Base-by-base conservation (phyloP, 129 eudicot genomes). In the Heracleum sosnowskyi region DNA sequence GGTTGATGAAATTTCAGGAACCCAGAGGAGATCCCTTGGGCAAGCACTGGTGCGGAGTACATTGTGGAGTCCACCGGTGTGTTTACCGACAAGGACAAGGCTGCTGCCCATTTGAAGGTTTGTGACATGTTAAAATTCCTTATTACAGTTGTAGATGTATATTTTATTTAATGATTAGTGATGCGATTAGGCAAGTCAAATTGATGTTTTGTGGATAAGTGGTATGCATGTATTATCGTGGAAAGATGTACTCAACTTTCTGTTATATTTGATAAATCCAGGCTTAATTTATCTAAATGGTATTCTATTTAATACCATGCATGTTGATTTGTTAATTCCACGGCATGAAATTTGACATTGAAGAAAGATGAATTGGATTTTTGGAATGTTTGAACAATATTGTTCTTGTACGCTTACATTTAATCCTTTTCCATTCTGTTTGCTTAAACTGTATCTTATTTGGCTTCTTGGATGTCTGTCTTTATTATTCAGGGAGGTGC, bases 1-100 rank as follows among this genome's bases (percentile, higher is more conserved):
- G 69, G 45, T 73, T 75, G 76, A 60, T 49, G 24, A 34, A 7
- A 15, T 36, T 76, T 28, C 29, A 88, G 91, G 86, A 88, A 88
- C 82, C 91, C 91, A 0, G 91, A 88, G 55, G 91, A 88, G 84
- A 88, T 85, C 84, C 91, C 91, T 15, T 88, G 91, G 91, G 80
- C 85, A 5, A 46, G 80, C 69, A 83, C 89, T 44, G 91, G 89
- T 69, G 91, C 91, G 0, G 91, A 88, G 63, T 88, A 74, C 47
- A 63, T 88, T 18, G 89, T 88, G 40, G 91, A 88, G 75, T 88
- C 89, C 35, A 88, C 91, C 2, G 91, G 91, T 4, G 89, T 88
- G 74, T 88, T 88, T 20, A 88, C 91, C 0, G 91, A 88, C 82
- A 88, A 88, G 87, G 91, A 88, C 73, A 88, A 88, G 85, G 91